A percentile compares a stretch with the other conserved stretches of the same genome.
Conservation (phyloP, 106 monocot genomes). For the Cymbidium sinense region DNA sequence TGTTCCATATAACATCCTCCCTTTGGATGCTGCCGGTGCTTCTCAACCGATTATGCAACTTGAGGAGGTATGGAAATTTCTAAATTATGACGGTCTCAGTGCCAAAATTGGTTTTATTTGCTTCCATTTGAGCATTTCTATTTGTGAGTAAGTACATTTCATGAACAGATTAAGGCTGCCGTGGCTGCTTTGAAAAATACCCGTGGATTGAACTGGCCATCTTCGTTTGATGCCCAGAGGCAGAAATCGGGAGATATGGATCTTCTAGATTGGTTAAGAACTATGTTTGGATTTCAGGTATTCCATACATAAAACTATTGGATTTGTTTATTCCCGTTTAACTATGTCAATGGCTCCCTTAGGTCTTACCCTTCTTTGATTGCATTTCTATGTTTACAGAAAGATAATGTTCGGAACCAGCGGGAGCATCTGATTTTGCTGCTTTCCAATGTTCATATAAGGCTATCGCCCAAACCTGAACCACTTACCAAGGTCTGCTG, state of each 20-base stretch:
- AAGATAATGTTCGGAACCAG: constrained; percentile 85
- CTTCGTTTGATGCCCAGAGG: constrained; percentile 69
- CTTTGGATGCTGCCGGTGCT: constrained; percentile 94
- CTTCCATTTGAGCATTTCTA: neutral
- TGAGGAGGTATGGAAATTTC: constrained; percentile 60
- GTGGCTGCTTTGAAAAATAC: constrained; percentile 74
- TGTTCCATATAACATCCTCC: constrained; percentile 91
- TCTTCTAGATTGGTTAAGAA: constrained; percentile 90
- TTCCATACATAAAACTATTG: neutral
- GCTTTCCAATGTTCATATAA: constrained; percentile 84
- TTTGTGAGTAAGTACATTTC: neutral
- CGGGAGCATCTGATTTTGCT: constrained; percentile 86
- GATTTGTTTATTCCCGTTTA: neutral
- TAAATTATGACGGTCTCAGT: neutral
- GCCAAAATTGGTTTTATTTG: neutral
- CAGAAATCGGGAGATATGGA: constrained; percentile 85
- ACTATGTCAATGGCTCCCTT: neutral
- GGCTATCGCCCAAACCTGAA: constrained; percentile 84
- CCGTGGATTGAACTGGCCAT: constrained; percentile 74
- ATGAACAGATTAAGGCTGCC: constrained; percentile 75
- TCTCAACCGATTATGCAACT: constrained; percentile 99
- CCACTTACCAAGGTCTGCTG: constrained; percentile 76
- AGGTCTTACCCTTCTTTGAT: neutral
- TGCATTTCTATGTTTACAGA: constrained; percentile 41
- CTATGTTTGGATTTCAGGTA: constrained; percentile 99